These are phyloP conservation scores for Bipolaris cookei DNA, from an alignment of 2,329 filamentous ascomycete species.

Conservation along the genomic window DNA sequence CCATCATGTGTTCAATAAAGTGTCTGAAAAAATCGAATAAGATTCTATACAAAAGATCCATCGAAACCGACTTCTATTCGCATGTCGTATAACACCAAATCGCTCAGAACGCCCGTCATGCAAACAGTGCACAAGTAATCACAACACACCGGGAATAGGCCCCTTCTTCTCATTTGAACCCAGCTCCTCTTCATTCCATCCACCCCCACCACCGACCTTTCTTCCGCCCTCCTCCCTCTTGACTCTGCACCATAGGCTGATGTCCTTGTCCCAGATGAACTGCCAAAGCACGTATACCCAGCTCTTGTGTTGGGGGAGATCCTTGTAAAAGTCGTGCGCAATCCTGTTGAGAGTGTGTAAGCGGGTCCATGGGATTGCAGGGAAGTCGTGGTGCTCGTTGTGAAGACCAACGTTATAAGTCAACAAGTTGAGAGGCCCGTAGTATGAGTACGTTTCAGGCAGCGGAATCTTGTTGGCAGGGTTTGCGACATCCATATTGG, in stretches of 20 bases:
- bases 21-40: neutral
- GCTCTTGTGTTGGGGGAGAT: slow-evolving; percentile 83
- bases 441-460: slow-evolving; percentile 97
- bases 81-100: too few relatives aligned
- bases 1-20: too few relatives aligned
- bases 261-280: slow-evolving; percentile 88
- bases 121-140: neutral
- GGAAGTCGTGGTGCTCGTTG: slow-evolving; percentile 99
- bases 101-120: slow-evolving; percentile 9
- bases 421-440: slow-evolving; percentile 86
- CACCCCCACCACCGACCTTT: slow-evolving; percentile 58
- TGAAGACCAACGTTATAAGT: slow-evolving; percentile 98
- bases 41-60: neutral
- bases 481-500: slow-evolving; percentile 62
- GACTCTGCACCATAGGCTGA: slow-evolving; percentile 89
- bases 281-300: slow-evolving; percentile 95
- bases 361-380: slow-evolving; percentile 91
- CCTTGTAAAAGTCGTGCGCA: slow-evolving; percentile 89
- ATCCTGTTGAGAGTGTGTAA: slow-evolving; percentile 78
- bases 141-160: slow-evolving; percentile 51
- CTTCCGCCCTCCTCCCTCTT: slow-evolving; percentile 83
- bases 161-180: slow-evolving; percentile 56
- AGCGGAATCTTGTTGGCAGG: slow-evolving; percentile 60
- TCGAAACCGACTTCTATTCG: neutral
- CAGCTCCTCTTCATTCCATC: slow-evolving; percentile 57